Evolutionary conservation across 2,329 filamentous ascomycete species (phyloP), one percentile per base, ranked within the genome.

Genomic region (Ophiostoma sp.): DNA sequence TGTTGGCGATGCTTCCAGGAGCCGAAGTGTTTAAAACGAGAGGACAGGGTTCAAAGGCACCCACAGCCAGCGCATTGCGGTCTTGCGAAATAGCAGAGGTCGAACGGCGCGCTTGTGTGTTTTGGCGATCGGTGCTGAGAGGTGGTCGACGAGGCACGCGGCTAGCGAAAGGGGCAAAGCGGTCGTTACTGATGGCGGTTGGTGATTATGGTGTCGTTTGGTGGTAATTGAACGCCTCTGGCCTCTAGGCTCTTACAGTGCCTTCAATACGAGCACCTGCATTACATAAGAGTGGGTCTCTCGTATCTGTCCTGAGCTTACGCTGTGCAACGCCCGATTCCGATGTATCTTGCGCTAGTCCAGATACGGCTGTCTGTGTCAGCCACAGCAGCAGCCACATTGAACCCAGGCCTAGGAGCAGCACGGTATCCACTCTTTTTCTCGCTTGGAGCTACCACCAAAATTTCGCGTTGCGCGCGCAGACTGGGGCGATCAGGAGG

Each of bases 391-490:
- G 16, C 1, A 49, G 14, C 47, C 47, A 44, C 45, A 47, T 12
- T 14, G 45, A 47, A 16, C 14, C 12, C 42, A 44, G 12, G 42
- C 12, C 42, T 5, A 4, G 12, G 8, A 55, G 27, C 49, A 27
- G 47, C 49, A 27, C 1, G 8, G 18, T 55, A n/a, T 55, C 49
- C 49, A 55, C 49, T 55, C 4, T 7, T 16, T 42, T 14, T 41
- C 41, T 9, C 36, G n/a, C 16, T 42, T 42, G 52, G 65, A 60
- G 68, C 63, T 66, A 58, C 38, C 66, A 49, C 68, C 68, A 69
- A 68, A 69, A 69, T 66, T 69, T 69, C 68, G 66, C 68, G 64
- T 64, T 55, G 55, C 64, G 66, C 63, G 65, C 47, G 52, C 64
- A 55, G 16, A 49, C 64, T 58, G 40, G 63, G 63, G 18, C 63